phyloP scores from a whole-genome alignment of 768 basidiomycete genomes.

The Rhodotorula diobovata region DNA sequence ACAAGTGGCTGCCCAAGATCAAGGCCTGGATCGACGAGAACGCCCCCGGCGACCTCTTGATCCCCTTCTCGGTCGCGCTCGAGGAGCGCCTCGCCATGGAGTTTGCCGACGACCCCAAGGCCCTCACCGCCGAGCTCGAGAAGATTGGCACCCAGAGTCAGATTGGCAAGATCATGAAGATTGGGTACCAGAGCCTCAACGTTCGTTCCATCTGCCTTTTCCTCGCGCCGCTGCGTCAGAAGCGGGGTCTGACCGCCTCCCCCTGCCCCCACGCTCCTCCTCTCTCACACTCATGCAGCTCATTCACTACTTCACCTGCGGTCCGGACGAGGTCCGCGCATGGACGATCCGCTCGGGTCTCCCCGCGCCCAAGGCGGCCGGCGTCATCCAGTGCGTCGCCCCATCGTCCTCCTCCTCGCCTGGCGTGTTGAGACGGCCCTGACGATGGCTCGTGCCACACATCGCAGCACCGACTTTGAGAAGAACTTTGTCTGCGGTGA shows the following conservation, averaged over 20 bases:
- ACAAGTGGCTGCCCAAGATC: slow-evolving; percentile 98
- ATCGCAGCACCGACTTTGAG: slow-evolving; percentile 80
- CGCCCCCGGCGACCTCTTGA: slow-evolving; percentile 90
- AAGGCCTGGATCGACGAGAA: slow-evolving; percentile 96
- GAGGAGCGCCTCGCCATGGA: slow-evolving; percentile 78
- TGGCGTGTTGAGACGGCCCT: background rate
- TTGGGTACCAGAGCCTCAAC: slow-evolving; percentile 81
- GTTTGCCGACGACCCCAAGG: slow-evolving; percentile 54
- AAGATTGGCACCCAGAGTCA: slow-evolving; percentile 60
- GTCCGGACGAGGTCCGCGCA: slow-evolving; percentile 91
- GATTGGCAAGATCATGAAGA: slow-evolving; percentile 88
- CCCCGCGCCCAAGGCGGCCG: slow-evolving; percentile 94
- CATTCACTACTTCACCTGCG: slow-evolving; percentile 95
- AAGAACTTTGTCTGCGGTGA: slow-evolving; percentile 97
- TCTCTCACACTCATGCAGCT: slow-evolving; percentile 53
- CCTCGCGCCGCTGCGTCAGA: too few relatives aligned
- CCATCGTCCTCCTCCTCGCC: background rate
- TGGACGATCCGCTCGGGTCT: slow-evolving; percentile 95
- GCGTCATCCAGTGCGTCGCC: slow-evolving; percentile 76
- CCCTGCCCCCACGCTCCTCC: background rate
- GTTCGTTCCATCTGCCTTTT: slow-evolving; percentile 50
- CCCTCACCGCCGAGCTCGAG: slow-evolving; percentile 68
- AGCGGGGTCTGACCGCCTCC: background rate
- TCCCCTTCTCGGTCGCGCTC: slow-evolving; percentile 92
- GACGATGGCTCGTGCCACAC: background rate